These are phyloP conservation scores for Dalechampia spathulata DNA, from an alignment of 441 rosid species.

Conservation along the genomic window DNA sequence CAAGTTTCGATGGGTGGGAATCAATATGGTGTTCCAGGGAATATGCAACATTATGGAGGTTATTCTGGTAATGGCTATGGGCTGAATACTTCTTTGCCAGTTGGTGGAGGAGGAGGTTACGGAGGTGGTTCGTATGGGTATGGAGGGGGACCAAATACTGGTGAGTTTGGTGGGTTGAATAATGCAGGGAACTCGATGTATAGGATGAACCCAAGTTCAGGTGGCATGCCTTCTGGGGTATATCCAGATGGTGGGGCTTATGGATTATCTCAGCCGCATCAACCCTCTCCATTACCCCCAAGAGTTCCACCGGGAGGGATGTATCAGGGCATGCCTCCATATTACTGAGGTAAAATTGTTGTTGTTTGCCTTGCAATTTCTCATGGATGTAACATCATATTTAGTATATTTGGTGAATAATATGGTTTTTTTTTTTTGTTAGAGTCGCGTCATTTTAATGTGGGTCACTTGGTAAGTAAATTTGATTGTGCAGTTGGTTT, in stretches of 20 bases:
- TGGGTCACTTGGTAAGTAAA: neutral
- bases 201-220: constrained; percentile 54
- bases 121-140: constrained; percentile 41
- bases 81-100: constrained; percentile 30
- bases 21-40: constrained; percentile 19
- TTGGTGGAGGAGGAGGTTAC: constrained; percentile 32
- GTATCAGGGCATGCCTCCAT: constrained; percentile 72
- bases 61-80: constrained; percentile 34
- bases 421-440: neutral
- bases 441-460: neutral
- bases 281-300: constrained; percentile 53
- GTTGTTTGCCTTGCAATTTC: neutral
- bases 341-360: constrained; percentile 49
- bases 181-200: constrained; percentile 38
- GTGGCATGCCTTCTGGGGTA: constrained; percentile 51
- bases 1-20: constrained; percentile 28
- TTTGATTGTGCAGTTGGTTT: neutral
- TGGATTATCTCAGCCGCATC: constrained; percentile 59
- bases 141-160: constrained; percentile 39
- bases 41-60: constrained; percentile 36
- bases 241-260: constrained; percentile 64
- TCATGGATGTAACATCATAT: neutral
- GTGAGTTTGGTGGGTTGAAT: constrained; percentile 39
- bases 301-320: constrained; percentile 80
- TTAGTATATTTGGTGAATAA: neutral